Base-by-base conservation (phyloP, 2,329 filamentous ascomycete species). In the Fusarium irregulare region DNA sequence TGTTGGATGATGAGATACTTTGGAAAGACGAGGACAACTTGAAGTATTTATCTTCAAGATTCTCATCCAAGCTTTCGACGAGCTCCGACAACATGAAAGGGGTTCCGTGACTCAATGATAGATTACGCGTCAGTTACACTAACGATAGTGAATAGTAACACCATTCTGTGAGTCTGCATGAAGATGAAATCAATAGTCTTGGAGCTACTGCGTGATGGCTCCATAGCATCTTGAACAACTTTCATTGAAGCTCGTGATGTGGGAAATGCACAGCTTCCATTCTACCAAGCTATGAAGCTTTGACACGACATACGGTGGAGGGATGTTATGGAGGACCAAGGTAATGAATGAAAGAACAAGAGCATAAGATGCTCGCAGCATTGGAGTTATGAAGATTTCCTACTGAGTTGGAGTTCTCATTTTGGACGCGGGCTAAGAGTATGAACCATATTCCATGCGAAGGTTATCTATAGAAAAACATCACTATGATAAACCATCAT, bases 151-250 rank as follows among this genome's bases (percentile, higher is more conserved):
- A 10, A 13, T 6, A 27, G 7, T 5, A 50, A 5, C 4, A 10
- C n/a, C 18, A 7, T 3, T 3, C 13, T 46, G 9, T 1, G 21
- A 10, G n/a, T 16, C 12, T 54, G 30, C 45, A 61, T 61, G 25
- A 54, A 46, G 3, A 40, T 32, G 20, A 54, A 61, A 62, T 61
- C 46, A 2, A 61, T 62, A 62, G 56, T 54, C 16, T 61, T 18
- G 0, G 0, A 61, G 20, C 45, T 61, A 61, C 34, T 37, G 34
- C 34, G 9, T 3, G 16, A 37, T 37, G 34, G 34, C 34, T 37
- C 34, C 34, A n/a, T 37, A 37, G 18, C 3, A 37, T 37, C 8
- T 9, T 37, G 34, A 37, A 37, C 16, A 37, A 18, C 16, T 37
- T n/a, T 18, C 34, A 37, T 37, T n/a, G 34, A 37, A 11, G 34